A percentile compares a stretch with the other conserved stretches of the same genome.
These are phyloP conservation scores for Chimonanthus praecox DNA, from an alignment of 164 flowering plant species.

Conservation along the genomic window DNA sequence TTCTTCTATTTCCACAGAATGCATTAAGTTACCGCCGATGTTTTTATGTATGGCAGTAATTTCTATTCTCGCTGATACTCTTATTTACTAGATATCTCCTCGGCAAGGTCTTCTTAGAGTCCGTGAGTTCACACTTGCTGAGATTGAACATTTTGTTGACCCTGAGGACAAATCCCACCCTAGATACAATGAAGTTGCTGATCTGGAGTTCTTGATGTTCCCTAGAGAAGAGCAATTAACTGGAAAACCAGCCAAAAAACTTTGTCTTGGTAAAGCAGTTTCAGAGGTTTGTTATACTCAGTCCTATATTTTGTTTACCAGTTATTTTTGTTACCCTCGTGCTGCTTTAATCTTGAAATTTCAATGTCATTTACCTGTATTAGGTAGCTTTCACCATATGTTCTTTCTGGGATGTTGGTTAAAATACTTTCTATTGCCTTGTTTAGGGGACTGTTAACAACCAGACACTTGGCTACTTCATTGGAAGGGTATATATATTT, in stretches of 20 bases:
- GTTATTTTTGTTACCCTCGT: no score
- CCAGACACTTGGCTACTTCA: conserved; percentile 88
- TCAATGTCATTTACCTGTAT: no score
- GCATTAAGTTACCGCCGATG: conserved; percentile 36
- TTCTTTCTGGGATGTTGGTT: neutral
- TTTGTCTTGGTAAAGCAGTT: conserved; percentile 75
- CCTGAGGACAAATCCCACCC: conserved; percentile 93
- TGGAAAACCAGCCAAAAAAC: conserved; percentile 57
- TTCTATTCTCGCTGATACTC: neutral
- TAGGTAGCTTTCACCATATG: neutral
- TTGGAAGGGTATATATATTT: conserved; percentile 91
- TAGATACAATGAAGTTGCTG: conserved; percentile 63
- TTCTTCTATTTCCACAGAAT: no score
- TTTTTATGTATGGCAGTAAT: conserved; percentile 18
- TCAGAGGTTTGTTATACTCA: conserved; percentile 35
- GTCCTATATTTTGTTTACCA: no score
- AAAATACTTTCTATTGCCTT: neutral
- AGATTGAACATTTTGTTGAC: conserved; percentile 97
- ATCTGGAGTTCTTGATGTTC: conserved; percentile 87
- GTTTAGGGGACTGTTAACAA: conserved; percentile 86
- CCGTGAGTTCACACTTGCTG: conserved; percentile 93
- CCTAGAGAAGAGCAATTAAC: conserved; percentile 84
- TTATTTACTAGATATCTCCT: conserved; percentile 73
- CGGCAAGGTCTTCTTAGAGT: conserved; percentile 98
- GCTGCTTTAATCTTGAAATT: no score